Conservation (phyloP, 257 asterid species). For the Ilex aquifolium region DNA sequence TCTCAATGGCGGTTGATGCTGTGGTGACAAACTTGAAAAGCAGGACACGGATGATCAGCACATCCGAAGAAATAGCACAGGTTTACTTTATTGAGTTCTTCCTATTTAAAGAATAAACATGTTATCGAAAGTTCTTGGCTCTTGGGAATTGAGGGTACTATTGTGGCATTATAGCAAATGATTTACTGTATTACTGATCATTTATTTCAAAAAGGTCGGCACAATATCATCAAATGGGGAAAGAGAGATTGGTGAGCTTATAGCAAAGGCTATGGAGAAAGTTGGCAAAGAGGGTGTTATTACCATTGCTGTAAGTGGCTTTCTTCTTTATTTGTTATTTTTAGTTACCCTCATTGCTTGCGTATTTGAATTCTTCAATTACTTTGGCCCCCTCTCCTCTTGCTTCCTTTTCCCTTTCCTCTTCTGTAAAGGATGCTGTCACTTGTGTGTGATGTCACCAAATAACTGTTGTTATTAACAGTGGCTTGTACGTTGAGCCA, state of each 20-base stretch:
- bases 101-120: background rate
- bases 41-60: background rate
- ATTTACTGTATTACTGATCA: background rate
- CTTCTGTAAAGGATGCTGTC: too few species aligned
- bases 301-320: background rate
- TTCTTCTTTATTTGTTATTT: background rate
- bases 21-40: slow-evolving; percentile 1
- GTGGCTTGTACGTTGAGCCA: too few species aligned
- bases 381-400: background rate
- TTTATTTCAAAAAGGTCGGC: background rate
- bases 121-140: background rate
- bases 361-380: background rate
- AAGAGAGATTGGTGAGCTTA: background rate
- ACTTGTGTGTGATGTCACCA: too few species aligned
- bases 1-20: slow-evolving; percentile 1
- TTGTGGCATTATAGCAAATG: background rate
- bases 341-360: background rate
- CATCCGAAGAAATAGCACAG: background rate
- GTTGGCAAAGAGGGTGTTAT: slow-evolving; percentile 2
- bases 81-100: background rate
- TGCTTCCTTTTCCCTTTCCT: too few species aligned
- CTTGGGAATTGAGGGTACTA: background rate
- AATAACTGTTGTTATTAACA: too few species aligned
- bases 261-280: background rate
- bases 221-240: background rate